Evolutionary conservation across 2,329 filamentous ascomycete species (phyloP).

Genomic region (Alternaria ventricosa): DNA sequence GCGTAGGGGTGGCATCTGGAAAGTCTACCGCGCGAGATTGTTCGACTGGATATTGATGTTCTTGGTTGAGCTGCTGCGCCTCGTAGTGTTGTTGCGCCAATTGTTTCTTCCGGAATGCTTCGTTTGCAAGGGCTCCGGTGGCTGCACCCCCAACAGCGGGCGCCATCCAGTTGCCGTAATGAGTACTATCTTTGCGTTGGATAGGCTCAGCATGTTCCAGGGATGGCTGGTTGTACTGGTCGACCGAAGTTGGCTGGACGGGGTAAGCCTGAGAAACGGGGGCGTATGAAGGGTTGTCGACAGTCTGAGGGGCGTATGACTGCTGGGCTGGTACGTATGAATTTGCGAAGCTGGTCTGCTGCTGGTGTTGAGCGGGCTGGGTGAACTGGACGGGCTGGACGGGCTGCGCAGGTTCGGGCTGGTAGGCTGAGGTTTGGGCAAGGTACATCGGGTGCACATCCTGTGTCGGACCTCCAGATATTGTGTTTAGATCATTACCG

Average conservation of each 20-base stretch:
- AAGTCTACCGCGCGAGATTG: constrained; percentile 2
- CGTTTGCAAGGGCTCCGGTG: constrained; percentile 50
- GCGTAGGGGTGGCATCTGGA: constrained; percentile 7
- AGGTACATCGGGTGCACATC: constrained; percentile 33
- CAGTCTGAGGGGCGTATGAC: constrained; percentile 7
- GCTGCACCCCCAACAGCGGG: constrained; percentile 55
- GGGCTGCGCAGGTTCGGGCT: constrained; percentile 23
- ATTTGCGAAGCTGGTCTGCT: constrained; percentile 22
- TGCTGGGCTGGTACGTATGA: constrained; percentile 25
- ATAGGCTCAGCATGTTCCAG: constrained; percentile 7
- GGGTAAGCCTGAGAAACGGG: constrained; percentile 4
- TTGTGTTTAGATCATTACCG: constrained; percentile 67
- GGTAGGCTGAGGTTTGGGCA: constrained; percentile 24
- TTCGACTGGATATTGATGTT: constrained; percentile 11
- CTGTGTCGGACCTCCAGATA: constrained; percentile 62
- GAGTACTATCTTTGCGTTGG: constrained; percentile 49
- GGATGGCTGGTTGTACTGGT: constrained; percentile 6
- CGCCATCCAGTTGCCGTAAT: constrained; percentile 63
- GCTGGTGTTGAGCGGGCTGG: constrained; percentile 17
- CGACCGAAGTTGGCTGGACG: background rate
- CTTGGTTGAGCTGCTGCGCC: constrained; percentile 28
- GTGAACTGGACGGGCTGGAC: constrained; percentile 11
- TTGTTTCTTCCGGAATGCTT: constrained; percentile 42
- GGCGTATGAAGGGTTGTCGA: background rate
- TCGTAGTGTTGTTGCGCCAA: constrained; percentile 33